Conservation (phyloP, 345 rosid species). For the Balakata baccata region DNA sequence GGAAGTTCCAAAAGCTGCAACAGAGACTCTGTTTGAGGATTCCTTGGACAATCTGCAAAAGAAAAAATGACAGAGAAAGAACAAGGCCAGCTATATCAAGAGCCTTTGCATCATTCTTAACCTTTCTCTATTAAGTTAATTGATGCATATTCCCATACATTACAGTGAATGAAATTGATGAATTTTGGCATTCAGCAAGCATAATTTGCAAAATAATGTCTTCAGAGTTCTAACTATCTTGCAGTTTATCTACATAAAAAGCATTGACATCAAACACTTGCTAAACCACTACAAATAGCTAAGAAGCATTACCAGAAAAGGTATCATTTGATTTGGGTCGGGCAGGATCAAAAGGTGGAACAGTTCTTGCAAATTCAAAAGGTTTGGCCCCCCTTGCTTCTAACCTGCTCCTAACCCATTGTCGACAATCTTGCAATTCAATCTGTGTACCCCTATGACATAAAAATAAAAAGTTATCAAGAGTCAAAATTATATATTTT, state of each 20-base stretch:
- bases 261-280: background rate
- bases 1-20: conserved; percentile 80
- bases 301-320: conserved; percentile 33
- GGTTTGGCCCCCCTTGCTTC: conserved; percentile 62
- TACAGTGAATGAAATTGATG: background rate
- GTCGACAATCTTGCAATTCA: conserved; percentile 57
- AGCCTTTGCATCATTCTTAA: background rate
- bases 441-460: conserved; percentile 40
- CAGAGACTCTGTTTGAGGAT: conserved; percentile 72
- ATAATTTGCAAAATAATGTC: background rate
- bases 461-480: conserved; percentile 9
- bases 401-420: conserved; percentile 64
- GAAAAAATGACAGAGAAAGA: no score
- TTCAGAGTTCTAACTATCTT: background rate
- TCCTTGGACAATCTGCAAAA: conserved; percentile 47
- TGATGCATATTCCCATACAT: background rate
- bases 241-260: background rate
- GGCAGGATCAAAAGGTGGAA: conserved; percentile 52
- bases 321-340: conserved; percentile 29
- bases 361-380: conserved; percentile 67
- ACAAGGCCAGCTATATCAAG: background rate
- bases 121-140: conserved; percentile 13
- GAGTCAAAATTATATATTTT: background rate
- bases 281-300: background rate
- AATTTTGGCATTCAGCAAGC: conserved; percentile 5